Evolutionary conservation across 192 early-diverging fungal species (phyloP), one percentile per base, ranked within the genome.

Genomic region (Gryganskiella cystojenkinii): DNA sequence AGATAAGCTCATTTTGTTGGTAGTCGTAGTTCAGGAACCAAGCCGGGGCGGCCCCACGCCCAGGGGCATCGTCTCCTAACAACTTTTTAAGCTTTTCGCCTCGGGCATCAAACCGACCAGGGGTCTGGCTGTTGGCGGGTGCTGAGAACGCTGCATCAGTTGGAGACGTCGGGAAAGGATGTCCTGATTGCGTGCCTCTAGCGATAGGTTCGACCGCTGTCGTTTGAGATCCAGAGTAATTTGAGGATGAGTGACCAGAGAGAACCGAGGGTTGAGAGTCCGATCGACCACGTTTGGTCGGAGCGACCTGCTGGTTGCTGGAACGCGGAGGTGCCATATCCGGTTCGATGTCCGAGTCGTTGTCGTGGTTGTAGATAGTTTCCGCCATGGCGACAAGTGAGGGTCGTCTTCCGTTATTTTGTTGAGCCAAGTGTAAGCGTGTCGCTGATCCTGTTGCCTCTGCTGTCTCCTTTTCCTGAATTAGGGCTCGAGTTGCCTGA

Each of bases 1-100:
- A 80, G 42, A 87, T 79, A 19, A 92, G 61, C 11, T 92, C 91
- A 14, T 84, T 74, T 25, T 63, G 67, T 11, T 64, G 45, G 64
- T 91, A 89, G 60, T 91, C 88, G 71, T 84, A 84, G 8, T 68
- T 57, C 28, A 92, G 61, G 69, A 76, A 92, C 83, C 87, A 84
- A 4, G 82, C 57, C 49, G 79, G 73, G 2, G 65, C 74, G 25
- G 74, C 17, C 24, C 68, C 49, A 14, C 79, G 75, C 47, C 67
- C 53, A 9, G 81, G 73, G 19, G 78, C 79, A 31, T 87, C 87
- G 17, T 87, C 87, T 22, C 87, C 87, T 70, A 89, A 86, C 49
- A 89, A 72, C 60, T 83, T 76, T 62, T 84, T 86, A 37, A 88
- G 34, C 67, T 89, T 89, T 30, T 73, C 84, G 19, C 71, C 71